Base-by-base conservation (phyloP, 495 filamentous ascomycete genomes). In the Parathielavia appendiculata region DNA sequence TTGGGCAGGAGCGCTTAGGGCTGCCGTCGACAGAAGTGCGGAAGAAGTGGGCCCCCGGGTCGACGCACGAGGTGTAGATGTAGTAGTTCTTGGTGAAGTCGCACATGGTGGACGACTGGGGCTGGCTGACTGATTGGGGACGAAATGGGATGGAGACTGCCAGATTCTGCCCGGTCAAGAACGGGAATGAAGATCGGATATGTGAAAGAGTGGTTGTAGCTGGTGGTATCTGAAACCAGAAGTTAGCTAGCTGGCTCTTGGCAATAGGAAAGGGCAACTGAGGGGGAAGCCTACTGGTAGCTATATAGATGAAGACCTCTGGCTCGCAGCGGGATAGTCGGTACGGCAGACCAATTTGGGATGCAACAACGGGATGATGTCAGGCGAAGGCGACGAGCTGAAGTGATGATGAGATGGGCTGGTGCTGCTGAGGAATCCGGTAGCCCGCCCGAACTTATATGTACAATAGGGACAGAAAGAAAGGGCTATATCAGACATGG, bases 51-150 rank as follows among this genome's bases (percentile, higher is more conserved):
- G 79, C 74, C 51, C 78, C 77, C 12, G 85, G 86, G 58, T 88
- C 82, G 40, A 77, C 71, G 64, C 87, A 91, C 20, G 78, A 76
- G 54, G 83, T 85, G 74, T 88, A 88, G 75, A 91, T 84, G 71
- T 88, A 88, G 67, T 83, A 89, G 71, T 87, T 88, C 63, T 85
- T 86, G 70, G 82, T 86, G 68, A 84, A 86, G 73, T 88, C 81
- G 78, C 87, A 91, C 87, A 91, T 91, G 58, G 67, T 79, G 26
- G 26, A n/a, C n/a, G n/a, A n/a, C n/a, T n/a, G n/a, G n/a, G n/a
- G n/a, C n/a, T n/a, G n/a, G n/a, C n/a, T n/a, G 45, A 16, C 20
- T 47, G 45, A 32, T 23, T 47, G 23, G 3, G 72, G 59, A 38
- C 45, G 56, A 38, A 23, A 39, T 17, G 35, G 26, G 34, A 39